These are phyloP conservation scores for Eucalyptus caleyi DNA, from an alignment of 345 rosid species.

Conservation along the genomic window DNA sequence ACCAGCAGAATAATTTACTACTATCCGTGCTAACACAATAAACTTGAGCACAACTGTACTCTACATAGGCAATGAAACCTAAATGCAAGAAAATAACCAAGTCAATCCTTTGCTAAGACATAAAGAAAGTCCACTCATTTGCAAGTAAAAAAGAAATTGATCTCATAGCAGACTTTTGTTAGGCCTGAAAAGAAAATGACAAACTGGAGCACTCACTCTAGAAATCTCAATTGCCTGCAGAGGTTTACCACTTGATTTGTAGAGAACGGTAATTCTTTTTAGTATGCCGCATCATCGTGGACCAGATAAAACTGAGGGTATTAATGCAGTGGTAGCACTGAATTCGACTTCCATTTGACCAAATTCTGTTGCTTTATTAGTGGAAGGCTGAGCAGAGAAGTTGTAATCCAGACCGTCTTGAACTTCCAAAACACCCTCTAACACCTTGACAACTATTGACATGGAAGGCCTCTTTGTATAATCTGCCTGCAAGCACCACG, in stretches of 20 bases:
- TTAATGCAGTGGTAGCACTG: neutral
- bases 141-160: neutral
- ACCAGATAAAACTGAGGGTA: neutral
- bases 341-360: neutral
- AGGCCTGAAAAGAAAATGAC: neutral
- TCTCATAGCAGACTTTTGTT: neutral
- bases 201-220: neutral
- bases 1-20: neutral
- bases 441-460: neutral
- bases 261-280: neutral
- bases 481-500: slow-evolving; percentile 28
- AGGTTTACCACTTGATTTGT: neutral
- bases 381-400: neutral
- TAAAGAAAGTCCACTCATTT: neutral
- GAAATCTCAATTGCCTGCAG: neutral
- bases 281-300: neutral
- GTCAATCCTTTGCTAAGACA: neutral
- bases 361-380: neutral
- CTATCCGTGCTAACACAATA: neutral
- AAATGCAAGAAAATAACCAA: neutral
- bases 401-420: neutral
- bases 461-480: neutral
- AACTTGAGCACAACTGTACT: neutral
- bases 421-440: neutral
- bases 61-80: neutral